Evolutionary conservation across 1,284 basidiomycete genomes (phyloP).

Genomic region (Ceratobasidium sp.): DNA sequence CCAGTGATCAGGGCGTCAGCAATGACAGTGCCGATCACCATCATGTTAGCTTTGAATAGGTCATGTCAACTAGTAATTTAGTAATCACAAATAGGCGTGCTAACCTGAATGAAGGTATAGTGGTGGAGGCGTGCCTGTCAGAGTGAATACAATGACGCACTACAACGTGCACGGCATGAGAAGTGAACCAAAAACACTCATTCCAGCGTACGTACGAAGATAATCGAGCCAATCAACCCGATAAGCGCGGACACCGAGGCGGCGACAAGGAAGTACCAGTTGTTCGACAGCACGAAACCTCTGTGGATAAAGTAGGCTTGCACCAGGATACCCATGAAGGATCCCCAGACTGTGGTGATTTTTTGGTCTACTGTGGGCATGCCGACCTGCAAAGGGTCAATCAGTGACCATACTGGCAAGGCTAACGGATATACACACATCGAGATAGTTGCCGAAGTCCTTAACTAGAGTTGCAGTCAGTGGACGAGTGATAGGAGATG

Average conservation of each 20-base stretch:
- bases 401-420: not conserved
- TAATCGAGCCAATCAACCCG: conserved; percentile 21
- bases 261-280: conserved; percentile 30
- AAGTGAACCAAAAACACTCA: not conserved
- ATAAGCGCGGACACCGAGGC: conserved; percentile 16
- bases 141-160: conserved; percentile 11
- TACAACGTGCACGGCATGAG: not conserved
- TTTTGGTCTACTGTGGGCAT: conserved; percentile 17
- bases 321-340: conserved; percentile 32
- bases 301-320: conserved; percentile 32
- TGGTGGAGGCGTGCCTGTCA: not conserved
- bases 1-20: conserved; percentile 29
- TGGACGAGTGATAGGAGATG: not conserved
- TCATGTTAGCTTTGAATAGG: conserved; percentile 10
- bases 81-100: not conserved
- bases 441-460: conserved; percentile 22
- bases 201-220: conserved; percentile 9
- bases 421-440: conserved; percentile 1
- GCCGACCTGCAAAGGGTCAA: not conserved
- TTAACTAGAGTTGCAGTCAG: conserved; percentile 21
- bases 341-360: conserved; percentile 14
- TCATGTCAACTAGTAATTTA: no score
- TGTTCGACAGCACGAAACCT: conserved; percentile 17
- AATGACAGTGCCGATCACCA: conserved; percentile 32
- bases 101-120: conserved; percentile 19